Conservation (phyloP, 805 yeast genomes). For the Wickerhamomyces queroliae region DNA sequence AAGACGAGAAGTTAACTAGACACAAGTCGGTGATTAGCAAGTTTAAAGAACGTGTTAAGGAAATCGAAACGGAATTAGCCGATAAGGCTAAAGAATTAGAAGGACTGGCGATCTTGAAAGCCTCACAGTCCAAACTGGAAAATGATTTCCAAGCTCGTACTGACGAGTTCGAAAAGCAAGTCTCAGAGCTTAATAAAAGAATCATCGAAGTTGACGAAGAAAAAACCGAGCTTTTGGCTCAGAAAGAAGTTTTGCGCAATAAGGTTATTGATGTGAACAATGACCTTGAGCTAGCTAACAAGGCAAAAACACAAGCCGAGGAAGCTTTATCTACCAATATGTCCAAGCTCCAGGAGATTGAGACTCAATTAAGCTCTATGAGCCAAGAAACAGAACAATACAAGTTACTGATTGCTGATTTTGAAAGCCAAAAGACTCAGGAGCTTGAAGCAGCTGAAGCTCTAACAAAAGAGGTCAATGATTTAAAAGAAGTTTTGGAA, state of each 20-base stretch:
- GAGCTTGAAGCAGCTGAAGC: neutral
- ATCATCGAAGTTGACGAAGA: too few relatives aligned
- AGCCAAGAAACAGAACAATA: neutral
- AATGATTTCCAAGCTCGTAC: neutral
- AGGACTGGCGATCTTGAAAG: neutral
- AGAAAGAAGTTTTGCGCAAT: too few relatives aligned
- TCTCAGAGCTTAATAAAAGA: too few relatives aligned
- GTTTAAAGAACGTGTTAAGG: slow-evolving; percentile 16
- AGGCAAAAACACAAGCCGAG: too few relatives aligned
- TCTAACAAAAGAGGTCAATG: neutral
- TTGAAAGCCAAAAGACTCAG: slow-evolving; percentile 16
- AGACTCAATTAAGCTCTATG: neutral
- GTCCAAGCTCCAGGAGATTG: neutral
- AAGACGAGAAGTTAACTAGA: slow-evolving; percentile 11
- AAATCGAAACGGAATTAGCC: slow-evolving; percentile 3
- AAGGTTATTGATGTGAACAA: too few relatives aligned
- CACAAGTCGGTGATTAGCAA: slow-evolving; percentile 12
- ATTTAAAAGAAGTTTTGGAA: slow-evolving; percentile 3
- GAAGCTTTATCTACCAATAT: too few relatives aligned
- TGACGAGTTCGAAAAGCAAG: neutral
- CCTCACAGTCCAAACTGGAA: neutral
- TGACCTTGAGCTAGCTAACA: too few relatives aligned
- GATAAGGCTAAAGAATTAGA: slow-evolving; percentile 7
- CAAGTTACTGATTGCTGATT: slow-evolving; percentile 11
- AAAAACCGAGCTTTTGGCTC: too few relatives aligned